These are phyloP conservation scores for Aegilops umbellulata DNA, from an alignment of 176 grass and related monocot genomes.

Conservation along the genomic window DNA sequence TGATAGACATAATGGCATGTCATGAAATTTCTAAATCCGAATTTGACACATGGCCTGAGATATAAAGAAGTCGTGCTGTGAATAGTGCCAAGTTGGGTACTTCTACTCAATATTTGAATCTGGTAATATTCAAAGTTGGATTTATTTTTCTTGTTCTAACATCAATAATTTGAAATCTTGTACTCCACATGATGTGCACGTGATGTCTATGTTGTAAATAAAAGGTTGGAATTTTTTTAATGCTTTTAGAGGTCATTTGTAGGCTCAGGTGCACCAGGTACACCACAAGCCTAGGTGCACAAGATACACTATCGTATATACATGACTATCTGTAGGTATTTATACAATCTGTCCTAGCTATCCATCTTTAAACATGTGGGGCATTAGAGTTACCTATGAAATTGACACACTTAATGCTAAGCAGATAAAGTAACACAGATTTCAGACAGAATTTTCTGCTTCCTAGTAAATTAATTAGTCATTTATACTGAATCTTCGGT, in stretches of 20 bases:
- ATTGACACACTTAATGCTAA: not conserved
- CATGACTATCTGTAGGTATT: not conserved
- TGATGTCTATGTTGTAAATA: not conserved
- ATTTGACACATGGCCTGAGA: not conserved
- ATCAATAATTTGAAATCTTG: not conserved
- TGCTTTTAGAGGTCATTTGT: not conserved
- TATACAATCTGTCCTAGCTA: not conserved
- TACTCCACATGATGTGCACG: not conserved
- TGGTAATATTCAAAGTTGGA: not conserved
- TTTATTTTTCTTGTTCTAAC: not conserved
- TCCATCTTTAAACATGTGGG: not conserved
- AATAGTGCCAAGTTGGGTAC: not conserved
- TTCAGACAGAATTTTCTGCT: constrained; percentile 5
- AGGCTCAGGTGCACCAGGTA: not conserved
- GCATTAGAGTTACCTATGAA: not conserved
- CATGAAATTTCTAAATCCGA: not conserved
- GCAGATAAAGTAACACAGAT: not conserved
- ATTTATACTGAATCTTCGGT: constrained; percentile 17
- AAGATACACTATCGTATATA: not conserved
- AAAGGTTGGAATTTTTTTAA: not conserved
- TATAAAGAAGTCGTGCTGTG: not conserved
- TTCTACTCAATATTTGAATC: not conserved
- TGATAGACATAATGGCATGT: not conserved
- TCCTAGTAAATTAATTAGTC: constrained; percentile 27
- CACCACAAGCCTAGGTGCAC: not conserved